These are phyloP conservation scores for Pichia cactophila DNA, from an alignment of 1,139 yeast genomes.

Conservation along the genomic window DNA sequence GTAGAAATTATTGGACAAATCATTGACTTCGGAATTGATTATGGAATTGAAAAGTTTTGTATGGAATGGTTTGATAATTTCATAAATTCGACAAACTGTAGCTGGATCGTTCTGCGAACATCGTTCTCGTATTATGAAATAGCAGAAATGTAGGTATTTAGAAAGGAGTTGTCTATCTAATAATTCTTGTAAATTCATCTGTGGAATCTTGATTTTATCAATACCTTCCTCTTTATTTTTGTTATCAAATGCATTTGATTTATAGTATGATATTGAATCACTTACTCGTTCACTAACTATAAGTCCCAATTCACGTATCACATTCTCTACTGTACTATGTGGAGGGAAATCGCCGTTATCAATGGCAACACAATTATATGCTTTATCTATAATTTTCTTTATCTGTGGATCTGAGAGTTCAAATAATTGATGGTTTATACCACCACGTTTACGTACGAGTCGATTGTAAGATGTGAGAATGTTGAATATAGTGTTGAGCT, in stretches of 20 bases:
- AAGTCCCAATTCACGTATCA: conserved; percentile 17
- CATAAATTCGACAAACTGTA: conserved; percentile 24
- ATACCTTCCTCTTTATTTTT: not conserved
- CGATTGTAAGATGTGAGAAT: conserved; percentile 11
- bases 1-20: conserved; percentile 22
- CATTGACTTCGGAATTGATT: conserved; percentile 21
- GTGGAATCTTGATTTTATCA: not conserved
- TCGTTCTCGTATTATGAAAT: conserved; percentile 21
- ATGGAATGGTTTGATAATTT: conserved; percentile 25
- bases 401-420: conserved; percentile 13
- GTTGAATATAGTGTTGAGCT: conserved; percentile 9
- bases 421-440: not conserved
- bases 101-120: conserved; percentile 21
- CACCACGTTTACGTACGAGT: conserved; percentile 10
- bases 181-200: conserved; percentile 4
- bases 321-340: conserved; percentile 8
- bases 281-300: conserved; percentile 13
- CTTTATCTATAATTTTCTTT: conserved; percentile 16
- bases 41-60: conserved; percentile 21
- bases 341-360: not conserved
- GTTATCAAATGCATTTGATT: not conserved
- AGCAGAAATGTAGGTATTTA: conserved; percentile 22
- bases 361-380: conserved; percentile 3
- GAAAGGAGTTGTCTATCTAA: conserved; percentile 16
- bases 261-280: conserved; percentile 14